Evolutionary conservation across 441 rosid species (phyloP).

Genomic region (Gossypium trilobum): DNA sequence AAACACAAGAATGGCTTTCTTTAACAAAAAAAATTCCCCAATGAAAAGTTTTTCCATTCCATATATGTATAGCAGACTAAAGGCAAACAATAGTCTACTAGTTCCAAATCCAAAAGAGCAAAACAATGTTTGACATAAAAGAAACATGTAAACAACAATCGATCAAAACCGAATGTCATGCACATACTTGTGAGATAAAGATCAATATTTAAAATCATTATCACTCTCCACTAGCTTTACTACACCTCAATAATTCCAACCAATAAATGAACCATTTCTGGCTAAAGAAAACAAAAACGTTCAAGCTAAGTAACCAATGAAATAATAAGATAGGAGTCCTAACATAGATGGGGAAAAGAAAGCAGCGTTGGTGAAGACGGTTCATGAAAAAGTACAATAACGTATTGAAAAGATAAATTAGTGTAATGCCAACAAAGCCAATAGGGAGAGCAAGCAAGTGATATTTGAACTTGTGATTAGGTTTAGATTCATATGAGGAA

Average conservation of each 20-base stretch:
- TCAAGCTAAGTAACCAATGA: too few relatives aligned
- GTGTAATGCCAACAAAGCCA: too few relatives aligned
- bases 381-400: too few relatives aligned
- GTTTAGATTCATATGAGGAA: too few relatives aligned
- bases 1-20: background rate
- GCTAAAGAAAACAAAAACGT: too few relatives aligned
- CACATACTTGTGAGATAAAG: background rate
- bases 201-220: background rate
- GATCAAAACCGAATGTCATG: background rate
- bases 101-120: background rate
- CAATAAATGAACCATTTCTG: background rate
- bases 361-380: too few relatives aligned
- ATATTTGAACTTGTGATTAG: too few relatives aligned
- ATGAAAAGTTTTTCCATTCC: background rate
- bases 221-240: background rate
- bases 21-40: too few relatives aligned
- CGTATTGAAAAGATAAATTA: too few relatives aligned
- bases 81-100: background rate
- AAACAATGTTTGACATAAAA: background rate
- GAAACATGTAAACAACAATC: background rate
- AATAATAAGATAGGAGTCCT: too few relatives aligned
- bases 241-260: background rate
- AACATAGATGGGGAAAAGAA: too few relatives aligned
- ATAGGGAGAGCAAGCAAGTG: too few relatives aligned
- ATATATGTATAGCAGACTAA: background rate